Evolutionary conservation across 208 protist species (phyloP).

Genomic region (Leptomonas pyrrhocoris): DNA sequence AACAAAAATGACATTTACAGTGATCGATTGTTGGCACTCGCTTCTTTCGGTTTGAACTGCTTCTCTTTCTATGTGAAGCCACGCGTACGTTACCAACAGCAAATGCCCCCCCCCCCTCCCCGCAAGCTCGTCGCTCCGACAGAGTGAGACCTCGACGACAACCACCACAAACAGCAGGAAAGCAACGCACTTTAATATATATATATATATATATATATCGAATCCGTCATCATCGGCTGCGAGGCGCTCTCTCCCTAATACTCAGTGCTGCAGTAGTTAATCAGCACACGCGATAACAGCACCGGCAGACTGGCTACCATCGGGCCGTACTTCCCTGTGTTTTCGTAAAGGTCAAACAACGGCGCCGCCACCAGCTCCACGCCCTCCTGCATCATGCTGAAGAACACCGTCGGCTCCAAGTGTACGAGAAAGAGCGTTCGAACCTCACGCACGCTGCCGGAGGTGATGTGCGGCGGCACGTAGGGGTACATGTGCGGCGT

Average conservation of each 20-base stretch:
- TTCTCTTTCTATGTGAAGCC: too few species aligned
- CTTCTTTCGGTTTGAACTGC: too few species aligned
- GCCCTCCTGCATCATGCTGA: slow-evolving; percentile 68
- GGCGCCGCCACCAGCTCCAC: slow-evolving; percentile 87
- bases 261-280: slow-evolving; percentile 83
- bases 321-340: slow-evolving; percentile 82
- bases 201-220: background rate
- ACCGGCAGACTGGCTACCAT: slow-evolving; percentile 83
- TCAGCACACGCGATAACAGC: slow-evolving; percentile 75
- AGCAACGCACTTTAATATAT: too few species aligned
- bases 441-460: slow-evolving; percentile 78
- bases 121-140: too few species aligned
- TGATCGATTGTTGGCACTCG: too few species aligned
- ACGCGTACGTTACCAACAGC: too few species aligned
- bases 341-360: slow-evolving; percentile 93
- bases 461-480: slow-evolving; percentile 85
- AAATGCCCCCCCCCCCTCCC: too few species aligned
- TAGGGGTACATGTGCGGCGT: slow-evolving; percentile 93
- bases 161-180: too few species aligned
- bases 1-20: too few species aligned
- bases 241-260: slow-evolving; percentile 33
- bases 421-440: slow-evolving; percentile 87
- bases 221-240: too few species aligned
- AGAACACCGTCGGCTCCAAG: slow-evolving; percentile 68
- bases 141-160: too few species aligned